phyloP scores from a whole-genome alignment of 2,329 filamentous ascomycete genomes.

The Emergomyces pasteurianus region DNA sequence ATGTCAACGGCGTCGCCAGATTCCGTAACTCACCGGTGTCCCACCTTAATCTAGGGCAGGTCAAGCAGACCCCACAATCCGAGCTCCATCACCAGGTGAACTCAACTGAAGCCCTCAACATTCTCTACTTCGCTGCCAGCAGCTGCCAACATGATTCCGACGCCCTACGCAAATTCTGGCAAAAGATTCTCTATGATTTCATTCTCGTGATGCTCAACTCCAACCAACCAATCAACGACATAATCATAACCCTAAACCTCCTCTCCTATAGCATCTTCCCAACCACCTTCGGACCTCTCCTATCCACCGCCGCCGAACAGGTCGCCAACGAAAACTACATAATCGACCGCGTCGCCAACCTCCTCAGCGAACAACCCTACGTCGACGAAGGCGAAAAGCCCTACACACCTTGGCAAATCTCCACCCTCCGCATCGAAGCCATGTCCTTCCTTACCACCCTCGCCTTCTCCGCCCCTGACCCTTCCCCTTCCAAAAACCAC shows the following conservation, averaged over 20 bases:
- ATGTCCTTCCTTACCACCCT: conserved; percentile 32
- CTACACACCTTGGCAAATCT: conserved; percentile 26
- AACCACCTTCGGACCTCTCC: conserved; percentile 44
- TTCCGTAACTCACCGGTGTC: conserved; percentile 35
- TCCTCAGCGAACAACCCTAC: conserved; percentile 44
- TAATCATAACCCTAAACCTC: conserved; percentile 43
- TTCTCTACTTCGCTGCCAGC: conserved; percentile 42
- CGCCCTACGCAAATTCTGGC: conserved; percentile 42
- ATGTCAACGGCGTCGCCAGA: conserved; percentile 44
- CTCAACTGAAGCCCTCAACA: conserved; percentile 41
- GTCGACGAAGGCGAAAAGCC: conserved; percentile 32
- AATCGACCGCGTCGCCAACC: conserved; percentile 45
- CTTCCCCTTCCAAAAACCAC: conserved; percentile 51
- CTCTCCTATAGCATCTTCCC: conserved; percentile 43
- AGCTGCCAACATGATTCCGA: conserved; percentile 34
- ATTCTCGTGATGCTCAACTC: conserved; percentile 48
- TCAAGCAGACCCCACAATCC: conserved; percentile 29
- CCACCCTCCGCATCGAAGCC: conserved; percentile 33
- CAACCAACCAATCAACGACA: conserved; percentile 45
- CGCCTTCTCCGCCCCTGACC: conserved; percentile 27
- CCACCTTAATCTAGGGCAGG: conserved; percentile 26
- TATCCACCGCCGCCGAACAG: conserved; percentile 27
- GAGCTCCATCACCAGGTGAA: conserved; percentile 39
- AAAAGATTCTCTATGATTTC: conserved; percentile 43
- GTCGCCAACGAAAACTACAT: conserved; percentile 34